A percentile compares a stretch with the other conserved stretches of the same genome.
Conservation (phyloP, 148 eudicot species). For the Salicornia ramosissima region DNA sequence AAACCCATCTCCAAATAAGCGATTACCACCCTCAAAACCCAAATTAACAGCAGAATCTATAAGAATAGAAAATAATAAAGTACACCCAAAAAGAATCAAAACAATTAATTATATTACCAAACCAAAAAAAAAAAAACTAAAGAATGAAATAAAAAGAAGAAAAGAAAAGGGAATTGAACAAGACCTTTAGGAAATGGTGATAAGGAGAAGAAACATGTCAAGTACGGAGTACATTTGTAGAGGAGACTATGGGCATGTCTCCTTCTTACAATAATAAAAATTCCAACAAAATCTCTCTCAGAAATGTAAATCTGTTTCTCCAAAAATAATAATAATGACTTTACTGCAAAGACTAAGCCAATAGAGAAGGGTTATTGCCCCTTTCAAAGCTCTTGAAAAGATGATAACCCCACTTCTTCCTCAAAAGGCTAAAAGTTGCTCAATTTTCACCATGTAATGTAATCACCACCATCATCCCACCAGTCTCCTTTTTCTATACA, state of each 20-base stretch:
- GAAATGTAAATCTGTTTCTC: background rate
- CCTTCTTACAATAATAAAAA: slow-evolving; percentile 19
- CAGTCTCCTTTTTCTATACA: slow-evolving; percentile 16
- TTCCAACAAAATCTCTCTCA: background rate
- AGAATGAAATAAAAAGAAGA: background rate
- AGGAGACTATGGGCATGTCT: slow-evolving; percentile 28
- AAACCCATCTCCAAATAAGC: slow-evolving; percentile 6
- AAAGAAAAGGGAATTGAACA: slow-evolving; percentile 1
- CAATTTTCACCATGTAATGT: slow-evolving; percentile 10
- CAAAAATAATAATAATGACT: slow-evolving; percentile 18
- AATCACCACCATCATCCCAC: slow-evolving; percentile 24
- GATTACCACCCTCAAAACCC: slow-evolving; percentile 8
- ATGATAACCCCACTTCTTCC: slow-evolving; percentile 8
- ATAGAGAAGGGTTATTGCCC: slow-evolving; percentile 10
- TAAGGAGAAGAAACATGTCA: slow-evolving; percentile 25
- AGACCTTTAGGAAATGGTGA: slow-evolving; percentile 31
- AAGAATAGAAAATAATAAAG: slow-evolving; percentile 4
- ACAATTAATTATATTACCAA: background rate
- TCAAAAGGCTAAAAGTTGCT: slow-evolving; percentile 19
- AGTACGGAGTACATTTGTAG: no score
- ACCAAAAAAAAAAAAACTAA: slow-evolving; percentile 4
- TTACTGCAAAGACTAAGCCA: slow-evolving; percentile 22
- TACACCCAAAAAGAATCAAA: slow-evolving; percentile 19
- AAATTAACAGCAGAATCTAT: slow-evolving; percentile 3
- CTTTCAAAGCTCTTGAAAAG: background rate